These are phyloP conservation scores for Cetraspora pellucida DNA, from an alignment of 192 early-diverging fungal genomes.

Conservation along the genomic window DNA sequence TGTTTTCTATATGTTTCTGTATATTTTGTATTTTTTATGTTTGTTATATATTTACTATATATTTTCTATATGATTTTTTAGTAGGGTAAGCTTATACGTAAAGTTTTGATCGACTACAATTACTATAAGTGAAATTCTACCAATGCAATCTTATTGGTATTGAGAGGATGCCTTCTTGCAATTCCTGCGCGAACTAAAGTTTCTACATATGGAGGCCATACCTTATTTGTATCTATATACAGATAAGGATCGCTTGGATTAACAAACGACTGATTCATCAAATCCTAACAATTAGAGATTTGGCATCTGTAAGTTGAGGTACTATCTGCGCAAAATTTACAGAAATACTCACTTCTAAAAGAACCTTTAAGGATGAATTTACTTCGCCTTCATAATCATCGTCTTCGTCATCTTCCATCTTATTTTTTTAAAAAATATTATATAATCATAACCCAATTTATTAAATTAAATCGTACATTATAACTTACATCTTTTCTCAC, in stretches of 20 bases:
- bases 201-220: slow-evolving; percentile 49
- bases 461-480: background rate
- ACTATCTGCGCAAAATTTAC: background rate
- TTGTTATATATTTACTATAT: too few relatives aligned
- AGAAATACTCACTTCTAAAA: background rate
- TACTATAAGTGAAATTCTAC: slow-evolving; percentile 40
- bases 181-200: slow-evolving; percentile 45
- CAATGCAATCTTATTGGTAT: slow-evolving; percentile 38
- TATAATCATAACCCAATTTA: background rate
- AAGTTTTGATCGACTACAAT: too few relatives aligned
- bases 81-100: too few relatives aligned
- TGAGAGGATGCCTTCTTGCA: slow-evolving; percentile 42
- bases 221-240: slow-evolving; percentile 30
- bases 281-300: slow-evolving; percentile 34
- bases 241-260: slow-evolving; percentile 41
- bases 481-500: background rate
- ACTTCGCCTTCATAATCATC: background rate
- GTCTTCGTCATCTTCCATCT: background rate
- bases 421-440: background rate
- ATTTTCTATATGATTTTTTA: too few relatives aligned
- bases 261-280: slow-evolving; percentile 47
- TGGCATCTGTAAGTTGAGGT: background rate
- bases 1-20: too few relatives aligned
- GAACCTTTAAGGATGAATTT: background rate
- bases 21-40: too few relatives aligned